Evolutionary conservation across 805 yeast species (phyloP).

Genomic region (Zygotorulaspora florentina): DNA sequence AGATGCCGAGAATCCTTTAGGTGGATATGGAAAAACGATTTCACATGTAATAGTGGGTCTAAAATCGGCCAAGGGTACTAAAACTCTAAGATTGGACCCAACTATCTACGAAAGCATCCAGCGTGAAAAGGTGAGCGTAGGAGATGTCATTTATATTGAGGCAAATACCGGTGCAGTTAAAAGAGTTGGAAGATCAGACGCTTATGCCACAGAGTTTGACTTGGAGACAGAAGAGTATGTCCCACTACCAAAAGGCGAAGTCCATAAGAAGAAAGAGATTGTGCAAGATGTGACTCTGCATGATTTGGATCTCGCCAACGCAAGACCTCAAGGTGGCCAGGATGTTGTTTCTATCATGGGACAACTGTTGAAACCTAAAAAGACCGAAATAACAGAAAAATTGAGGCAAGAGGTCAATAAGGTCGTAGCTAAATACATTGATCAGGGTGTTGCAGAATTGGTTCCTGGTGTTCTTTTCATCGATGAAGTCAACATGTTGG

Average conservation of each 20-base stretch:
- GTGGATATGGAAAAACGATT: conserved; percentile 97
- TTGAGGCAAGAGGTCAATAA: conserved; percentile 89
- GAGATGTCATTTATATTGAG: conserved; percentile 96
- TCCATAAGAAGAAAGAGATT: conserved; percentile 95
- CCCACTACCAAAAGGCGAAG: conserved; percentile 97
- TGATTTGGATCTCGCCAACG: conserved; percentile 93
- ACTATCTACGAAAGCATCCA: conserved; percentile 90
- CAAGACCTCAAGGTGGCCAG: conserved; percentile 96
- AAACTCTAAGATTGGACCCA: conserved; percentile 84
- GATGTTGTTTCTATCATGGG: conserved; percentile 96
- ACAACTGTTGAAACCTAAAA: conserved; percentile 89
- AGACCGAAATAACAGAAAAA: conserved; percentile 96
- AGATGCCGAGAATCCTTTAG: conserved; percentile 93
- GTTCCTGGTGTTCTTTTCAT: conserved; percentile 97
- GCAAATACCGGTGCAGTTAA: conserved; percentile 97
- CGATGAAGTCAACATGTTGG: conserved; percentile 98
- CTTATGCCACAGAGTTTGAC: conserved; percentile 97
- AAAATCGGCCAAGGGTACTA: conserved; percentile 88
- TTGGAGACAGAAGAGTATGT: conserved; percentile 98
- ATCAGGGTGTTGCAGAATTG: conserved; percentile 96
- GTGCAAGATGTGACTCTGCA: conserved; percentile 96
- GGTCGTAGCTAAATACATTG: conserved; percentile 92
- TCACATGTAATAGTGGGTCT: conserved; percentile 91
- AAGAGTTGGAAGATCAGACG: conserved; percentile 97
- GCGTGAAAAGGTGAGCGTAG: conserved; percentile 89